Conservation (phyloP, 2,329 filamentous ascomycete species). For the Epichloe gansuensis region DNA sequence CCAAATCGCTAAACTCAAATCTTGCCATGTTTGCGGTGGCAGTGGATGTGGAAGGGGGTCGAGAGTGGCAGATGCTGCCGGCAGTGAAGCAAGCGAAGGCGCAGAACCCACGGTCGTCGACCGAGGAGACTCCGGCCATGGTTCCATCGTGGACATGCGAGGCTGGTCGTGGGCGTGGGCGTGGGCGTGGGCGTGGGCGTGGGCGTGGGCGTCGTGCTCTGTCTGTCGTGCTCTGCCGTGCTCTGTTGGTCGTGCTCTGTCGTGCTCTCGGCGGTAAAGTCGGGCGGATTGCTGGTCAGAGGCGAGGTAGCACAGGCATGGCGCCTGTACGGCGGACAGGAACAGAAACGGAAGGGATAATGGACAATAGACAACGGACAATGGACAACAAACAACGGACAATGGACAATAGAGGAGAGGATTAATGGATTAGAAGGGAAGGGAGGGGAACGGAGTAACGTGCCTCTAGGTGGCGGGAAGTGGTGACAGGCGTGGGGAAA, state of each 20-base stretch:
- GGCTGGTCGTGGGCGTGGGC: not conserved
- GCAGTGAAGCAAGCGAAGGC: not conserved
- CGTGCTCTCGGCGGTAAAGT: slow-evolving; percentile 7
- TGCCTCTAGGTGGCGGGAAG: not conserved
- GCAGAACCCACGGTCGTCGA: slow-evolving; percentile 9
- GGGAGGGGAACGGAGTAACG: not conserved
- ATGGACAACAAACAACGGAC: accelerated
- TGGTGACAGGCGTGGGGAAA: not conserved
- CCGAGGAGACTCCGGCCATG: slow-evolving; percentile 22
- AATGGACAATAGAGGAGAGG: no score
- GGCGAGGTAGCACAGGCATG: slow-evolving; percentile 7
- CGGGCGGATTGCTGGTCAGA: slow-evolving; percentile 5
- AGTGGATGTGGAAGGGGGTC: slow-evolving; percentile 6
- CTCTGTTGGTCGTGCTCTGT: not conserved
- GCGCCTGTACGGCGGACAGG: not conserved
- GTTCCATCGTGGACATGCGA: slow-evolving; percentile 13
- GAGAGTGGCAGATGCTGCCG: slow-evolving; percentile 1
- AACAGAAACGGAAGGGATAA: not conserved
- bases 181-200: no score
- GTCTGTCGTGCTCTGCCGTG: slow-evolving; percentile 2
- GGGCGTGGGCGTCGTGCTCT: not conserved
- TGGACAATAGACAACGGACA: no score
- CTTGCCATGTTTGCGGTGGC: slow-evolving; percentile 40
- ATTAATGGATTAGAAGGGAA: no score
- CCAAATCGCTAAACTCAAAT: slow-evolving; percentile 80